Base-by-base conservation (phyloP, 352 stramenopile genomes). In the Blastocystis sp. region DNA sequence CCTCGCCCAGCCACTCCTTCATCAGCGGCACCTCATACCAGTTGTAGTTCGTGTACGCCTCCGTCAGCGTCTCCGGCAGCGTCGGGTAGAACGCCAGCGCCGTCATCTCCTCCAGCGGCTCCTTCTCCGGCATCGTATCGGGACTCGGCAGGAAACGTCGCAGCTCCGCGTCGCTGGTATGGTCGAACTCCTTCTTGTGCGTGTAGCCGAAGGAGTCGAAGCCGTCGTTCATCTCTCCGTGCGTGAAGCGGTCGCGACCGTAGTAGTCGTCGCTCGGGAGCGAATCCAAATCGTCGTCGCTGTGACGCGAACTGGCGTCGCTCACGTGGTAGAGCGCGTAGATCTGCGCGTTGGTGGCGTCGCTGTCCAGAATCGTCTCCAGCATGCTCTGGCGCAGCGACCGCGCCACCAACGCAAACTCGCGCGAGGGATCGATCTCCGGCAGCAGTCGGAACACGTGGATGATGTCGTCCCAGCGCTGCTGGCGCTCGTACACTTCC, bases 381-480 rank as follows among this genome's bases (percentile, higher is more conserved):
- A 71, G n/a, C 14, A 71, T 71, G 59, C n/a, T 71, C 59, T 71
- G 59, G 8, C 59, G 59, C 38, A 71, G 38, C 59, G 59, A 71
- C 18, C 59, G 59, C 38, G 59, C 59, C n/a, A 38, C 32, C 14
- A 32, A 32, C 21, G 24, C 54, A 29, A 64, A 64, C 24, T 64
- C 54, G 29, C 54, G 54, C 4, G 4, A 38, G 14, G 59, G 59
- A 44, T 71, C 59, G n/a, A 71, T 71, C 24, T 38, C 11, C 0
- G 59, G 59, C 7, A 71, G 32, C 32, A 46, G n/a, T 16, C 59
- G 29, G 59, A 71, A 71, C 7, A 46, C n/a, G 14, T 46, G 9
- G n/a, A 71, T 42, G 38, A 71, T 48, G 14, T 44, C 14, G n/a
- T 71, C 59, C 24, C n/a, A 71, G 11, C 32, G 59, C 32, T 71